A percentile compares a stretch with the other conserved stretches of the same genome.
Conservation (phyloP, 2,329 filamentous ascomycete species). For the Didymella pinodella region DNA sequence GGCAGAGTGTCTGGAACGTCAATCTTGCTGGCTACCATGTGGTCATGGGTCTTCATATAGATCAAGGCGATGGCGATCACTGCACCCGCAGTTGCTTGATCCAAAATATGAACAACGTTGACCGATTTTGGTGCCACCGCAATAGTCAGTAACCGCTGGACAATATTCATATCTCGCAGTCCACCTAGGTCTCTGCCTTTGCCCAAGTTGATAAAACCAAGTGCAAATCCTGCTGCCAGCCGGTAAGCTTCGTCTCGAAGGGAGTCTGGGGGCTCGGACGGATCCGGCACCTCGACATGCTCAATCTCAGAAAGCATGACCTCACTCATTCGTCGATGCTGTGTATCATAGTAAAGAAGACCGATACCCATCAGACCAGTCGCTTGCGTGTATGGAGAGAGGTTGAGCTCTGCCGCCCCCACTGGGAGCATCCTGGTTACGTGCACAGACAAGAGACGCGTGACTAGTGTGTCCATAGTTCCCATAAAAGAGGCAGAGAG, state of each 20-base stretch:
- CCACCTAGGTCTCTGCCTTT: slow-evolving; percentile 88
- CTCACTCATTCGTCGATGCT: slow-evolving; percentile 98
- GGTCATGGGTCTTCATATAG: slow-evolving; percentile 96
- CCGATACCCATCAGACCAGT: slow-evolving; percentile 98
- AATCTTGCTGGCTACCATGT: slow-evolving; percentile 85
- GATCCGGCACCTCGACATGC: slow-evolving; percentile 81
- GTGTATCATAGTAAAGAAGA: slow-evolving; percentile 89
- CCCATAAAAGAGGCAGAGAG: slow-evolving; percentile 93
- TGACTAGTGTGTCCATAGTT: slow-evolving; percentile 96
- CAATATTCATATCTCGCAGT: slow-evolving; percentile 90
- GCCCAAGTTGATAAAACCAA: slow-evolving; percentile 93
- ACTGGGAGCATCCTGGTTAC: slow-evolving; percentile 92
- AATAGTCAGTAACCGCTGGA: slow-evolving; percentile 84
- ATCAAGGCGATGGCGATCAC: slow-evolving; percentile 89
- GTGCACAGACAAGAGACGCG: slow-evolving; percentile 90
- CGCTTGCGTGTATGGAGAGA: slow-evolving; percentile 92
- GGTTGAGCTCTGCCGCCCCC: slow-evolving; percentile 90
- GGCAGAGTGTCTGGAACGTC: slow-evolving; percentile 89
- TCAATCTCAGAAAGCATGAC: slow-evolving; percentile 99
- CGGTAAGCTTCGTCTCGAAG: slow-evolving; percentile 95
- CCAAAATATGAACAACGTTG: slow-evolving; percentile 88
- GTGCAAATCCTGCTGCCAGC: slow-evolving; percentile 88
- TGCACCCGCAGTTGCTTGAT: slow-evolving; percentile 91
- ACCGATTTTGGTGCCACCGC: slow-evolving; percentile 91
- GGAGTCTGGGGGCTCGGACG: slow-evolving; percentile 71